Percentiles rank a stretch among this genome's conserved stretches.
Conservation (phyloP, 352 stramenopile species). For the Globisporangium rhizosaccharum region DNA sequence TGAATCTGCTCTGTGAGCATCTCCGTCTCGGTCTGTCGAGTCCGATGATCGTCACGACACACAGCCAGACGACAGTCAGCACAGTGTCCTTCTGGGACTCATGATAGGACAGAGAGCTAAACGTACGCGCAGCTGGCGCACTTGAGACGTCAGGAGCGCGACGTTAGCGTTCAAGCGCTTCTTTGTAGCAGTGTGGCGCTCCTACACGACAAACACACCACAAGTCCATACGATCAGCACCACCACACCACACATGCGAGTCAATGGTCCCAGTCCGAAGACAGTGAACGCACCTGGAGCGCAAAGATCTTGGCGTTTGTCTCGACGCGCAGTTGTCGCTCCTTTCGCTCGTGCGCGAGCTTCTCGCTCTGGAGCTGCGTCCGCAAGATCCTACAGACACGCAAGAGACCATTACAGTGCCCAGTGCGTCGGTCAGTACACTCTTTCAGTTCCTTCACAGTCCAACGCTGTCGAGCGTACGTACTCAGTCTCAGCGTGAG, state of each 20-base stretch:
- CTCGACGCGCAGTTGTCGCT: constrained; percentile 48
- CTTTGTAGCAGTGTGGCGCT: constrained; percentile 37
- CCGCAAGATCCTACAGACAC: constrained; percentile 26
- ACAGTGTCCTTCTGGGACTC: neutral
- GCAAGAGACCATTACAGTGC: neutral
- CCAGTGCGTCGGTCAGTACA: neutral
- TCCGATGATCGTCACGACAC: neutral
- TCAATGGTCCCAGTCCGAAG: neutral
- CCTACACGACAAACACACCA: constrained; percentile 1
- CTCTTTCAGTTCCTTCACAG: neutral
- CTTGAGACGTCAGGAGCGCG: constrained; percentile 20
- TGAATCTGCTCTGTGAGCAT: constrained; percentile 32
- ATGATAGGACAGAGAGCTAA: neutral
- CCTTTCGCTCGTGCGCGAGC: constrained; percentile 25
- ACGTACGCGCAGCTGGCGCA: constrained; percentile 33
- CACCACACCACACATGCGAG: neutral
- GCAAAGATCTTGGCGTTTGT: constrained; percentile 33
- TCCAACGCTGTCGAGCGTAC: constrained; percentile 6
- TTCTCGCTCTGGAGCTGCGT: constrained; percentile 36
- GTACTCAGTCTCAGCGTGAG: constrained; percentile 40
- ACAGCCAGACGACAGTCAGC: neutral
- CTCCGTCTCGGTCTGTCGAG: constrained; percentile 27
- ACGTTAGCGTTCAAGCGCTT: constrained; percentile 34
- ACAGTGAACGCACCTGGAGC: constrained; percentile 18
- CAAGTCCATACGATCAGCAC: neutral